phyloP scores from a whole-genome alignment of 345 rosid species.

The Populus simonii region DNA sequence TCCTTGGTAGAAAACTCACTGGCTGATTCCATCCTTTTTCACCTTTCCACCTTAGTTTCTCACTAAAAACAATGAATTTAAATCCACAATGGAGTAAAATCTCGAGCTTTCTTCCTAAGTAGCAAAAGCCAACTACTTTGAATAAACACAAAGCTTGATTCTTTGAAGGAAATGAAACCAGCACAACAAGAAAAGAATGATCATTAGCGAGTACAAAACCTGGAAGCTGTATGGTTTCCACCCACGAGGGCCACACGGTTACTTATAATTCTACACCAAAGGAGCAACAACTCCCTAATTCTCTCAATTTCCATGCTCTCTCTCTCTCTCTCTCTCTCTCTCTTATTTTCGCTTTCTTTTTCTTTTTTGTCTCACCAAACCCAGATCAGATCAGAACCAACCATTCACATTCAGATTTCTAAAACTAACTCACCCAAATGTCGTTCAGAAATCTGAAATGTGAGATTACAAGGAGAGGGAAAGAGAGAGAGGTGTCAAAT shows the following conservation, averaged over 20 bases:
- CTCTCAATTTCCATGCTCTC: slow-evolving; percentile 41
- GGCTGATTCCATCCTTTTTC: slow-evolving; percentile 23
- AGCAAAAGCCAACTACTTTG: slow-evolving; percentile 20
- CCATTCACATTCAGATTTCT: not conserved
- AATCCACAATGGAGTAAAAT: not conserved
- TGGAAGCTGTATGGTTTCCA: slow-evolving; percentile 64
- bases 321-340: not conserved
- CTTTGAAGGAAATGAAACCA: slow-evolving; percentile 5
- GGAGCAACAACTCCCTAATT: slow-evolving; percentile 37
- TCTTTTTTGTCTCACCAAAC: slow-evolving; percentile 1
- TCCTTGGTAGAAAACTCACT: slow-evolving; percentile 17
- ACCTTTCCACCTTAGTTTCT: not conserved
- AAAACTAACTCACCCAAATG: not conserved
- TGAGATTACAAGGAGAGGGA: no score
- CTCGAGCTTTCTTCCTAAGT: slow-evolving; percentile 3
- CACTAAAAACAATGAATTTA: not conserved
- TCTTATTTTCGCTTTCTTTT: not conserved
- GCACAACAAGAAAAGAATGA: not conserved
- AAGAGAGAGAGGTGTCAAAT: not conserved
- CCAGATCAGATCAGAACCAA: slow-evolving; percentile 8
- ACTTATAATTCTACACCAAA: slow-evolving; percentile 38
- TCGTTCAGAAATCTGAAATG: not conserved
- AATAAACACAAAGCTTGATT: not conserved
- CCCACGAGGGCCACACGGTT: slow-evolving; percentile 52
- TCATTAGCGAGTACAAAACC: slow-evolving; percentile 53